A percentile compares a stretch with the other conserved stretches of the same genome.
Conservation (phyloP, 306 rosid species). For the Vigna unguiculata region DNA sequence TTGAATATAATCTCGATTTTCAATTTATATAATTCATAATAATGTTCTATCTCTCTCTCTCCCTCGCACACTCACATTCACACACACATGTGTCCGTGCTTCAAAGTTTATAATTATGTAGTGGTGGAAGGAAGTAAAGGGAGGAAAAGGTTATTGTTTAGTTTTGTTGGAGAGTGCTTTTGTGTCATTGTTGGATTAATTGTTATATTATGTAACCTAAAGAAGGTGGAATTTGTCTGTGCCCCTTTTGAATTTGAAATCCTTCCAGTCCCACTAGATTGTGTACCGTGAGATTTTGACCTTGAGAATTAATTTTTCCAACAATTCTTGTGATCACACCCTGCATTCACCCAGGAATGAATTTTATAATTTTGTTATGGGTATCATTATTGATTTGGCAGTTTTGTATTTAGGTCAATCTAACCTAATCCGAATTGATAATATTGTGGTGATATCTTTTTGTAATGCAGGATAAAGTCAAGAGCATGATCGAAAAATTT, state of each 20-base stretch:
- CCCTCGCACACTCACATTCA: no score
- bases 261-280: background rate
- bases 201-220: background rate
- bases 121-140: no score
- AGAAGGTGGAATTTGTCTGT: background rate
- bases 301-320: constrained; percentile 1
- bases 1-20: no score
- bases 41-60: no score
- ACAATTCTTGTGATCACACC: background rate
- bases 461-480: constrained; percentile 66
- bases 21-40: no score
- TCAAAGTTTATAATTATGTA: no score
- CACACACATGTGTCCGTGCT: no score
- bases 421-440: constrained; percentile 21
- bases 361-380: background rate
- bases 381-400: background rate
- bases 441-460: constrained; percentile 36
- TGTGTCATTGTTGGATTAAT: background rate
- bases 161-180: background rate
- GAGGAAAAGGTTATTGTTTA: background rate
- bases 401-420: background rate
- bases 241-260: background rate
- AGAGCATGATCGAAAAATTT: constrained; percentile 57
- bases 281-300: background rate
- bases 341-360: background rate